Percentiles rank a stretch among this genome's conserved stretches.
Evolutionary conservation across 441 rosid species (phyloP).

Genomic region (Gossypium schwendimanii): DNA sequence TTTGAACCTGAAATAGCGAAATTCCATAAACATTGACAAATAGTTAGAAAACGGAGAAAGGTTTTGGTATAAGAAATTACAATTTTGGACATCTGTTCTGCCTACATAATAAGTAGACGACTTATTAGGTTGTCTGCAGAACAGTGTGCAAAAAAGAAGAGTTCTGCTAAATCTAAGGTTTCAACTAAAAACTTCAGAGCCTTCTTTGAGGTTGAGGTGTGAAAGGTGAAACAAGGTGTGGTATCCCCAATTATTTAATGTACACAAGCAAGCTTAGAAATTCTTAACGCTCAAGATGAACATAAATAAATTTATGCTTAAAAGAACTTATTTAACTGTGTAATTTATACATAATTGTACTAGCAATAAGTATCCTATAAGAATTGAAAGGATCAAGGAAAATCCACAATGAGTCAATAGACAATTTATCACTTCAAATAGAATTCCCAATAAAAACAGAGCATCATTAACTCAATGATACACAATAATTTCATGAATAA

Average conservation of each 20-base stretch:
- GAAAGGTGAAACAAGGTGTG: neutral
- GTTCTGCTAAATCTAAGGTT: neutral
- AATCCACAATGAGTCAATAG: neutral
- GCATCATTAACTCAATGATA: neutral
- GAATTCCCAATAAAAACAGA: neutral
- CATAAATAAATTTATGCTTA: neutral
- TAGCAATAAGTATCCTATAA: neutral
- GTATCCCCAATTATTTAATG: neutral
- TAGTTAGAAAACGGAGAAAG: neutral
- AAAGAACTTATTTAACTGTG: neutral
- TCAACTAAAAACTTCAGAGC: conserved; percentile 4
- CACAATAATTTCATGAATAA: neutral
- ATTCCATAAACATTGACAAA: neutral
- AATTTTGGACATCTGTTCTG: neutral
- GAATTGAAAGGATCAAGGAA: neutral
- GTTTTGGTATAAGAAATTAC: conserved; percentile 2
- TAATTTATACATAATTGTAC: neutral
- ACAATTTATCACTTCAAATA: neutral
- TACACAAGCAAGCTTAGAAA: neutral
- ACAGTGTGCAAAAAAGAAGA: neutral
- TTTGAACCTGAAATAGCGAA: conserved; percentile 54
- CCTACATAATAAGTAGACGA: neutral
- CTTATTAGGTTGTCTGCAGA: neutral
- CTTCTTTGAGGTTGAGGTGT: neutral
- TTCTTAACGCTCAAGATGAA: neutral